Evolutionary conservation across 495 filamentous ascomycete species (phyloP).

Genomic region (Jackrogersella multiformis): DNA sequence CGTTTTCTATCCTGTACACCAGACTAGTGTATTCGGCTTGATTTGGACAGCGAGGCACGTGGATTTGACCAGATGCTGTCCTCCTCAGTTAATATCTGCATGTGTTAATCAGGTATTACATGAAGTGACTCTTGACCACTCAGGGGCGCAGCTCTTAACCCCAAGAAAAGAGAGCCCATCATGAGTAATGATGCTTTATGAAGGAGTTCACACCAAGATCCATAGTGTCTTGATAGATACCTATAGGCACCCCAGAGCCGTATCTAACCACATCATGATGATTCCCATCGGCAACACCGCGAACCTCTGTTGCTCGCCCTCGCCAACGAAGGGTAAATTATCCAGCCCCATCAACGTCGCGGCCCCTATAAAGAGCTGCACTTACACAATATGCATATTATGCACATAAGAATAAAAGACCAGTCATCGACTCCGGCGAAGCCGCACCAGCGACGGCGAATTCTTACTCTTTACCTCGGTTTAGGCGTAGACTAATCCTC

Average conservation of each 20-base stretch:
- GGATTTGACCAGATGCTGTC: slow-evolving; percentile 21
- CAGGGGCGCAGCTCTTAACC: slow-evolving; percentile 20
- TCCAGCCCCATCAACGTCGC: slow-evolving; percentile 2
- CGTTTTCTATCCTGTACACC: slow-evolving; percentile 25
- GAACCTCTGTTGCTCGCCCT: neutral
- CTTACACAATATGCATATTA: slow-evolving; percentile 15
- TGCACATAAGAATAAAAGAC: slow-evolving; percentile 30
- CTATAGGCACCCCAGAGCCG: slow-evolving; percentile 28
- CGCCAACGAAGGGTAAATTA: slow-evolving; percentile 2
- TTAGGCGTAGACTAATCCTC: slow-evolving; percentile 25
- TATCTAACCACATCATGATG: slow-evolving; percentile 28
- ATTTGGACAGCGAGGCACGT: slow-evolving; percentile 37
- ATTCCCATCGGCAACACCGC: slow-evolving; percentile 2
- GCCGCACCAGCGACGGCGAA: slow-evolving; percentile 4
- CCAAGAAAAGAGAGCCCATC: slow-evolving; percentile 25
- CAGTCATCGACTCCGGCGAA: slow-evolving; percentile 1
- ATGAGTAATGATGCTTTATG: slow-evolving; percentile 29
- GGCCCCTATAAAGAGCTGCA: slow-evolving; percentile 14
- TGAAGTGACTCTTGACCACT: slow-evolving; percentile 26
- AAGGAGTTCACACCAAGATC: slow-evolving; percentile 35
- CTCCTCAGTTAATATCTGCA: slow-evolving; percentile 40
- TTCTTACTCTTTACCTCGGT: neutral
- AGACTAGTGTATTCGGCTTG: slow-evolving; percentile 24
- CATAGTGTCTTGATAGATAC: slow-evolving; percentile 20
- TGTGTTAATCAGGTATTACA: slow-evolving; percentile 20